phyloP scores from a whole-genome alignment of 83 land plant genomes.

The Picea mariana region DNA sequence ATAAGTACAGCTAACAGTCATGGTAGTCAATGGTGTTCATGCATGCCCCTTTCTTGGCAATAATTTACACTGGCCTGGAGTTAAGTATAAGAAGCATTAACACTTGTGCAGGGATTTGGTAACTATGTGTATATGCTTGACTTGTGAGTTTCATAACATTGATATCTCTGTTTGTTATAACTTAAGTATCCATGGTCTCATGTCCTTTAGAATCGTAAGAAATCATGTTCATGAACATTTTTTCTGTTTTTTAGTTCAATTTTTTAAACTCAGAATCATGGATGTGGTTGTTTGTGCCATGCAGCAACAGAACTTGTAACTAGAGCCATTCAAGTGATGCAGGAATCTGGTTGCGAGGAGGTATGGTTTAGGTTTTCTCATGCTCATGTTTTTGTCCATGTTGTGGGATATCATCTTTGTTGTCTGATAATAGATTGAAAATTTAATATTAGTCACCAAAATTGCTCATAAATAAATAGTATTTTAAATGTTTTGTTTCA shows the following conservation, averaged over 20 bases:
- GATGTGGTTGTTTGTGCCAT: slow-evolving; percentile 10
- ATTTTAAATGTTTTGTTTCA: no score
- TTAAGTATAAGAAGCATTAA: neutral
- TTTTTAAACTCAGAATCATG: neutral
- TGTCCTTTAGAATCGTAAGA: neutral
- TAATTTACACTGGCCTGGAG: neutral
- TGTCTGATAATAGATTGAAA: neutral
- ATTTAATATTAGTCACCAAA: no score
- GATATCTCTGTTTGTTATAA: neutral
- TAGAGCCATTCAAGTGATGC: slow-evolving; percentile 90
- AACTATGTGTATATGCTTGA: neutral
- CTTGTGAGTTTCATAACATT: neutral
- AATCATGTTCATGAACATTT: slow-evolving; percentile 5
- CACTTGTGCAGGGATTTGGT: neutral
- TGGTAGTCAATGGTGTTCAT: neutral
- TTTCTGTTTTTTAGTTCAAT: no score
- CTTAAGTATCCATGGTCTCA: neutral
- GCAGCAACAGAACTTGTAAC: slow-evolving; percentile 98
- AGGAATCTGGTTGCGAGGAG: slow-evolving; percentile 98
- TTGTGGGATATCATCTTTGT: neutral
- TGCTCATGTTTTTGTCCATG: neutral
- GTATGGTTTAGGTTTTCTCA: slow-evolving; percentile 23
- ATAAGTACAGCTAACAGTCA: neutral
- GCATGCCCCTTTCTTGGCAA: neutral
- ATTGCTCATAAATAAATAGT: no score